These are phyloP conservation scores for Ogataea paraovalis DNA, from an alignment of 805 yeast genomes.

Conservation along the genomic window DNA sequence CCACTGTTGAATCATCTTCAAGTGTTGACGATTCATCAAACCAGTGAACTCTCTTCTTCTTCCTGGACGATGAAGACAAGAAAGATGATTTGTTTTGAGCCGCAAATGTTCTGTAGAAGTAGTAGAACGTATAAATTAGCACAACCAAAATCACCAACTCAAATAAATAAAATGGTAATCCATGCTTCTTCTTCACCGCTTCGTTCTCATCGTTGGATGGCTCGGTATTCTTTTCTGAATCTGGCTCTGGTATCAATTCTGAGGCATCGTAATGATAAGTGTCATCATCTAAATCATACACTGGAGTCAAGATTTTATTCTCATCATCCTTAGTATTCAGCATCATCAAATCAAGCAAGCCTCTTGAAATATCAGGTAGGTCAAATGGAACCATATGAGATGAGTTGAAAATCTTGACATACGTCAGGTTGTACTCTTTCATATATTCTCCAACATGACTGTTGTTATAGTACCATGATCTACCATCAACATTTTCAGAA, in stretches of 20 bases:
- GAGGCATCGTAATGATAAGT: constrained; percentile 2
- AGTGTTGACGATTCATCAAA: constrained; percentile 20
- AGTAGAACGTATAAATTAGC: constrained; percentile 20
- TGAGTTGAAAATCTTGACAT: constrained; percentile 66
- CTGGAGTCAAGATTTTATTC: constrained; percentile 22
- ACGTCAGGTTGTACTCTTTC: constrained; percentile 67
- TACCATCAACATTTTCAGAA: constrained; percentile 29
- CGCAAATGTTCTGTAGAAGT: constrained; percentile 22
- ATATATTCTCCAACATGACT: constrained; percentile 36
- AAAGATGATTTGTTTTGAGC: constrained; percentile 19
- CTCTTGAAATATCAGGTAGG: constrained; percentile 62
- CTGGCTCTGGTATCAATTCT: constrained; percentile 4
- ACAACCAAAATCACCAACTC: constrained; percentile 21
- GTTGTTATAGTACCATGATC: constrained; percentile 44
- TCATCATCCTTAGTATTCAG: constrained; percentile 30
- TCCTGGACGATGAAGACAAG: constrained; percentile 19
- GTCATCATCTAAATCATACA: constrained; percentile 20
- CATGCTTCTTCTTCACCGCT: constrained; percentile 5
- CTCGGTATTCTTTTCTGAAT: background rate
- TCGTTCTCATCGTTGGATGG: background rate
- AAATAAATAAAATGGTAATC: constrained; percentile 20
- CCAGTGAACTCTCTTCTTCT: constrained; percentile 35
- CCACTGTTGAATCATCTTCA: constrained; percentile 2
- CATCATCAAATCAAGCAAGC: constrained; percentile 54
- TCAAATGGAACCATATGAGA: constrained; percentile 96